Conservation (phyloP, 1,284 basidiomycete species). For the Ustilago cynodontis region DNA sequence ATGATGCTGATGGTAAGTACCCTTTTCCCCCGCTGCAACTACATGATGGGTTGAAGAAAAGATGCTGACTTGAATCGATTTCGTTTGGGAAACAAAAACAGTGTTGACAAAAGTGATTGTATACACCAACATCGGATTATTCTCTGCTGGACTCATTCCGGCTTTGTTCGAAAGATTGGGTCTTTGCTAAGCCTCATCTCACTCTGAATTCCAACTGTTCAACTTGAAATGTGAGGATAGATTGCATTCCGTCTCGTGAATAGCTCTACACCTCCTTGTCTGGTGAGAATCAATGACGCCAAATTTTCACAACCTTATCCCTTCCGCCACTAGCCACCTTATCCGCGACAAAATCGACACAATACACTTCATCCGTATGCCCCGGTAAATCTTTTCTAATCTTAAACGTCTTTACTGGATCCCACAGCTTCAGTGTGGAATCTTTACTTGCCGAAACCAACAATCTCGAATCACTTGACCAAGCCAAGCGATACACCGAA, state of each 20-base stretch:
- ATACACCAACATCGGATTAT: constrained; percentile 84
- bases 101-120: constrained; percentile 86
- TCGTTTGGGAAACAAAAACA: not conserved
- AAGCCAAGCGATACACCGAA: constrained; percentile 91
- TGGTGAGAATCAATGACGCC: constrained; percentile 49
- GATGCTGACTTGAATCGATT: not conserved
- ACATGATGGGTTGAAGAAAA: not conserved
- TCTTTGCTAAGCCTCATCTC: constrained; percentile 13
- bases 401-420: constrained; percentile 74
- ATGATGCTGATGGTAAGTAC: constrained; percentile 79
- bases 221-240: not conserved
- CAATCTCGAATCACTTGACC: constrained; percentile 93
- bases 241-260: too few species aligned
- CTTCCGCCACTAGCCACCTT: constrained; percentile 94
- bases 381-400: constrained; percentile 92
- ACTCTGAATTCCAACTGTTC: not conserved
- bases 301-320: constrained; percentile 76
- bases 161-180: constrained; percentile 51
- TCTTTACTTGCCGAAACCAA: constrained; percentile 95
- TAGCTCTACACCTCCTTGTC: too few species aligned
- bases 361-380: constrained; percentile 98
- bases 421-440: constrained; percentile 78
- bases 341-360: constrained; percentile 82
- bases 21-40: not conserved
- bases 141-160: constrained; percentile 69